Percentiles rank a stretch among this genome's conserved stretches.
phyloP scores from a whole-genome alignment of 208 protist genomes.

The Porcisia deanei region DNA sequence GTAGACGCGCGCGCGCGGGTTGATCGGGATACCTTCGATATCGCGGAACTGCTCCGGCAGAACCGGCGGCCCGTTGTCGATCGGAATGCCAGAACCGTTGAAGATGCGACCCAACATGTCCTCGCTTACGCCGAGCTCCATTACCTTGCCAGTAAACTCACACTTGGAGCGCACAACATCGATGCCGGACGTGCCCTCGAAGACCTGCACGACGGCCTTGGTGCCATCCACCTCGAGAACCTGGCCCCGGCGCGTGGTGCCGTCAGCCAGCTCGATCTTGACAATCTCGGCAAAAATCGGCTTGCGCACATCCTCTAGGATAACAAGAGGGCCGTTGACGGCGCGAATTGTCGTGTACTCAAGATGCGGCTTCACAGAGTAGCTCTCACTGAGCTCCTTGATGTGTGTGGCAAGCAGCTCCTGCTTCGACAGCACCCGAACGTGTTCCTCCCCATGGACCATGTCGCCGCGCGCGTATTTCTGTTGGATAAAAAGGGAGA shows the following conservation, averaged over 20 bases:
- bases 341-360: constrained; percentile 99
- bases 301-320: constrained; percentile 99
- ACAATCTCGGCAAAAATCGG: constrained; percentile 99
- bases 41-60: constrained; percentile 99
- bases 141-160: constrained; percentile 99
- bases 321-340: constrained; percentile 99
- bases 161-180: constrained; percentile 96
- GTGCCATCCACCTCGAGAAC: constrained; percentile 98
- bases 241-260: constrained; percentile 95
- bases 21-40: constrained; percentile 99
- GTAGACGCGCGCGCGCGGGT: constrained; percentile 99
- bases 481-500: background rate
- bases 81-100: constrained; percentile 99
- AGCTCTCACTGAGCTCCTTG: constrained; percentile 62
- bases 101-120: constrained; percentile 99
- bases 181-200: constrained; percentile 99
- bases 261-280: constrained; percentile 98
- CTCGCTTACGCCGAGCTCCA: constrained; percentile 98
- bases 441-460: constrained; percentile 47
- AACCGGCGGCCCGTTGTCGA: constrained; percentile 98
- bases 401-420: constrained; percentile 84
- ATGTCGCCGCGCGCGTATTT: constrained; percentile 25
- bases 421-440: constrained; percentile 83
- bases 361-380: constrained; percentile 86
- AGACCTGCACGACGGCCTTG: constrained; percentile 99